Evolutionary conservation across 148 eudicot genomes (phyloP).

Genomic region (Oxyria digyna): DNA sequence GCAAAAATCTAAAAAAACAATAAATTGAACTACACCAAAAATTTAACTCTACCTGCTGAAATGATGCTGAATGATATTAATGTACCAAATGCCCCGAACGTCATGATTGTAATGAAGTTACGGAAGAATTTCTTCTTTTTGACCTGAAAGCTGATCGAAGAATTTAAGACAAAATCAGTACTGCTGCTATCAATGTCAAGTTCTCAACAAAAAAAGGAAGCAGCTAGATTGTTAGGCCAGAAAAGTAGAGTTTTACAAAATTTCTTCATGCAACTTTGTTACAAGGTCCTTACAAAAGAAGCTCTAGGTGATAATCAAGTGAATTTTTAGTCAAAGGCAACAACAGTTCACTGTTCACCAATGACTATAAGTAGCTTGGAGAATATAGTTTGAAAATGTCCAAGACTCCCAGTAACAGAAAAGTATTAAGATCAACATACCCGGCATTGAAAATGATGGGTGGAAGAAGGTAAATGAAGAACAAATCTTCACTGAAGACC

Average conservation of each 20-base stretch:
- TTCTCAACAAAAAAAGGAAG: not conserved
- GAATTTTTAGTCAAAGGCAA: not conserved
- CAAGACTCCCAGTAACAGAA: not conserved
- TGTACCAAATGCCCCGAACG: conserved; percentile 58
- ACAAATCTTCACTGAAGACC: conserved; percentile 61
- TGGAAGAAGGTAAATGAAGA: conserved; percentile 74
- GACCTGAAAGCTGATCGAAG: conserved; percentile 47
- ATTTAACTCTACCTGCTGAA: conserved; percentile 23
- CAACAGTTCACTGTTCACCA: not conserved
- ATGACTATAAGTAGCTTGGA: not conserved
- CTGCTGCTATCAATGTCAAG: conserved; percentile 4
- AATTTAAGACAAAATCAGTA: not conserved
- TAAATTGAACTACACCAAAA: not conserved
- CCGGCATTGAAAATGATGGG: conserved; percentile 79
- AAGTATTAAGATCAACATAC: conserved; percentile 17
- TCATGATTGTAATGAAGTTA: conserved; percentile 47
- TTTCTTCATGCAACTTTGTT: not conserved
- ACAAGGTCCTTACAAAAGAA: not conserved
- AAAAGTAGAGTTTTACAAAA: not conserved
- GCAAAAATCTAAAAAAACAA: not conserved
- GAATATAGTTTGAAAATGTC: not conserved
- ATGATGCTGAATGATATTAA: conserved; percentile 44
- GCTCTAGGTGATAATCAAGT: not conserved
- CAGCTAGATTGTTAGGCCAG: not conserved
- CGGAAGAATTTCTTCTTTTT: conserved; percentile 66